Percentiles rank a stretch among this genome's conserved stretches.
These are phyloP conservation scores for Xenosphaeropsis pyriputrescens DNA, from an alignment of 2,329 filamentous ascomycete species.

Conservation along the genomic window DNA sequence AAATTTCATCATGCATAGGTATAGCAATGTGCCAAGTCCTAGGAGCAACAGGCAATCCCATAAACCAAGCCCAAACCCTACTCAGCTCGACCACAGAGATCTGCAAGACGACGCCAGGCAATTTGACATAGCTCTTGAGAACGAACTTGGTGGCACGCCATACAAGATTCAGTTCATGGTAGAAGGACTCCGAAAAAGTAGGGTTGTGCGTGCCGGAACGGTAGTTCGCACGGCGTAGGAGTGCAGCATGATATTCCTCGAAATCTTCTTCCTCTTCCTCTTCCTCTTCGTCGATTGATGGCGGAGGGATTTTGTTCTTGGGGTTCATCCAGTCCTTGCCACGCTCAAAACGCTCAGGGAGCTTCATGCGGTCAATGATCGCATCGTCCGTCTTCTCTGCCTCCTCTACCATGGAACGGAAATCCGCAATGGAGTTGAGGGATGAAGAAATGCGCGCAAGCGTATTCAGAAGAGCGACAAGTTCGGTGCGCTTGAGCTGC, in stretches of 20 bases:
- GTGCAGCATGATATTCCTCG: constrained; percentile 19
- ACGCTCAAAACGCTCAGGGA: constrained; percentile 26
- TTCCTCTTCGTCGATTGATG: constrained; percentile 14
- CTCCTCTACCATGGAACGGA: constrained; percentile 36
- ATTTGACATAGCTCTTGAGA: constrained; percentile 50
- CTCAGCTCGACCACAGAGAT: constrained; percentile 37
- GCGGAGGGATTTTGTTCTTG: background rate
- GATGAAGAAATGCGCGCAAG: constrained; percentile 77
- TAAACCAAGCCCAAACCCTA: constrained; percentile 44
- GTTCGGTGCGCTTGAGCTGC: constrained; percentile 69
- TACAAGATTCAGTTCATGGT: constrained; percentile 49
- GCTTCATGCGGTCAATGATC: constrained; percentile 15
- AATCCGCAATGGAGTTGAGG: constrained; percentile 58
- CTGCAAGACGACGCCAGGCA: constrained; percentile 48
- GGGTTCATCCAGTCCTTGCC: constrained; percentile 4
- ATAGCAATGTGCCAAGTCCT: constrained; percentile 31
- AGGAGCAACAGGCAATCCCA: constrained; percentile 43
- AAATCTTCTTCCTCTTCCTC: constrained; percentile 26
- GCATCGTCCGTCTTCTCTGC: constrained; percentile 12
- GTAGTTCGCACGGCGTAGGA: too few species aligned
- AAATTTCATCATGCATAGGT: constrained; percentile 25
- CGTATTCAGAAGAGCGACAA: constrained; percentile 91
- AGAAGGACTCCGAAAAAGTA: constrained; percentile 32
- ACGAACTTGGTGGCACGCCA: constrained; percentile 51
- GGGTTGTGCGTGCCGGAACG: constrained; percentile 6